Conservation (phyloP, 305 asterid genomes). For the Fraxinus greggii region DNA sequence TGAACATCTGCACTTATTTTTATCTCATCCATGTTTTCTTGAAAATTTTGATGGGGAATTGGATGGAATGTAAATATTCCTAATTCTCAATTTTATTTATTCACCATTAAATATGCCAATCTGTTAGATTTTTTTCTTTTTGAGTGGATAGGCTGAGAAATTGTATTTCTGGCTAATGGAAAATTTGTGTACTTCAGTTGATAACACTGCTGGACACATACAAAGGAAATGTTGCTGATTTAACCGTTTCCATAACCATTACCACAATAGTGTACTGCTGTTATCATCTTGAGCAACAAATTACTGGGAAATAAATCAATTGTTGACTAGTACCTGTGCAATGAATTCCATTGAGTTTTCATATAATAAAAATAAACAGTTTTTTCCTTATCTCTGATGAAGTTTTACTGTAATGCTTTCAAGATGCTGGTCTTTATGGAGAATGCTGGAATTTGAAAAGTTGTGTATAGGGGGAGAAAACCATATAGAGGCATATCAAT, state of each 20-base stretch:
- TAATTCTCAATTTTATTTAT: conserved; percentile 1
- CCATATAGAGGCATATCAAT: not conserved
- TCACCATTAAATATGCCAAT: conserved; percentile 2
- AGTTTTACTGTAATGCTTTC: not conserved
- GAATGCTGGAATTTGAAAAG: not conserved
- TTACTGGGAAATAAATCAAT: not conserved
- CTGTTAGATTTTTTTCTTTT: not conserved
- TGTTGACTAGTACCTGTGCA: not conserved
- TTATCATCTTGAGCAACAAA: not conserved
- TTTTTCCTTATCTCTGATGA: not conserved
- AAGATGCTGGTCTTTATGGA: not conserved
- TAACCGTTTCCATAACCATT: not conserved
- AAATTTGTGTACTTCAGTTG: not conserved
- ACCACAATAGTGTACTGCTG: not conserved
- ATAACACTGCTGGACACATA: not conserved
- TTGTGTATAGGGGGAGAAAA: not conserved
- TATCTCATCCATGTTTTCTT: not conserved
- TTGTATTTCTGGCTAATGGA: not conserved
- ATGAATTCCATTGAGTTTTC: not conserved
- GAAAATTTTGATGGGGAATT: conserved; percentile 1
- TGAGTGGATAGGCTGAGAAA: not conserved
- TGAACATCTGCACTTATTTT: not conserved
- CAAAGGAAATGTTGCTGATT: not conserved
- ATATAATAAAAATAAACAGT: not conserved
- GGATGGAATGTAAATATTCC: not conserved